Conservation (phyloP, 2,329 filamentous ascomycete genomes). For the Curvularia hawaiiensis region DNA sequence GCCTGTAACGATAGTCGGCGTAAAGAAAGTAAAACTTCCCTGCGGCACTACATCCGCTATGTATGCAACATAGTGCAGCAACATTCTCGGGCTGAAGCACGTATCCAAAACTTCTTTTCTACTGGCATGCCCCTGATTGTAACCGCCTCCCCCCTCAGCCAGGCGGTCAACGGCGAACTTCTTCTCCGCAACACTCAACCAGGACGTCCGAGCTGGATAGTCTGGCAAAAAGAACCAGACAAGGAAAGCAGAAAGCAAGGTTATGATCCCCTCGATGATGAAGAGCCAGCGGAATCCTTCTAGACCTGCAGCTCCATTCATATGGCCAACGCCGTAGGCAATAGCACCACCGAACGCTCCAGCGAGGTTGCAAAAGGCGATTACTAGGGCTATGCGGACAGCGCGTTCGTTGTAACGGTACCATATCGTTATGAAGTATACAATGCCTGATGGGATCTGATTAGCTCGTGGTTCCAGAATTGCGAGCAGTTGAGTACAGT, state of each 20-base stretch:
- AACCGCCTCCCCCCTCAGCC: conserved; percentile 2
- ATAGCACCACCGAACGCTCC: conserved; percentile 60
- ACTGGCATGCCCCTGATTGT: conserved; percentile 4
- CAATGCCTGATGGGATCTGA: conserved; percentile 7
- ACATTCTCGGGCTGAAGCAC: conserved; percentile 2
- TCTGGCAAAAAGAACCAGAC: conserved; percentile 56
- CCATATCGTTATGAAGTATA: conserved; percentile 63
- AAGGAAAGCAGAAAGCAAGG: conserved; percentile 20
- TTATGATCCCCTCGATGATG: conserved; percentile 17
- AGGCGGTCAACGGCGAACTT: conserved; percentile 9
- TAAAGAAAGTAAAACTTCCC: conserved; percentile 59
- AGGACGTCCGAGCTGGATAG: conserved; percentile 54
- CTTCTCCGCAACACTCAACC: conserved; percentile 40
- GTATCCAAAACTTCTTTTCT: conserved; percentile 3
- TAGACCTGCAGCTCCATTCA: conserved; percentile 41
- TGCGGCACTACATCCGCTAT: conserved; percentile 5
- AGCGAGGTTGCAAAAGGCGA: conserved; percentile 51
- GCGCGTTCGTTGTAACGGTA: conserved; percentile 49
- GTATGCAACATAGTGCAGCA: conserved; percentile 8
- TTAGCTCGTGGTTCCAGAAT: neutral
- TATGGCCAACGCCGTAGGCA: conserved; percentile 57
- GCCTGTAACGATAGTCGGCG: conserved; percentile 68
- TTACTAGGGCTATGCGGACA: conserved; percentile 57
- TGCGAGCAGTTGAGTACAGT: neutral
- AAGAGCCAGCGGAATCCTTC: conserved; percentile 37